Evolutionary conservation across 352 stramenopile genomes (phyloP), one percentile per base, ranked within the genome.

Genomic region (Albugo laibachii): DNA sequence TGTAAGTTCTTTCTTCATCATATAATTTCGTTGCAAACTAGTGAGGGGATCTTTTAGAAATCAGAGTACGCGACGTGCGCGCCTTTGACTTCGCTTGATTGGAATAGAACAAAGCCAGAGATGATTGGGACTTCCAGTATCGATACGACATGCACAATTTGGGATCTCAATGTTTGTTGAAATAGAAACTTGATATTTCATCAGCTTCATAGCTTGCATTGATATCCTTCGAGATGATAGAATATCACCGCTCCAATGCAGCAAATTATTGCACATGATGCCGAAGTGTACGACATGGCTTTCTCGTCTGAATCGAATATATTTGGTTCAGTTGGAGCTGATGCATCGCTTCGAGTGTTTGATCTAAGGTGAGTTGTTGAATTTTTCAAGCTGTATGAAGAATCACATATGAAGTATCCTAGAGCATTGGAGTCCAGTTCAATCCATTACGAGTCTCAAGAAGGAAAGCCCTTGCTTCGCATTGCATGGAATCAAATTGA

Each of bases 111-210:
- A 15, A 94, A 99, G 57, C 79, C 92, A 0, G 92, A 71, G 36
- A 89, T 98, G 37, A 83, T 99, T 21, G 92, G 92, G 14, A 98
- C 95, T 8, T 95, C 77, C 3, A 95, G 73, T 43, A 97, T 98
- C 51, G 94, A 98, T 50, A 99, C 87, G 11, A 98, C 93, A 5
- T 98, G 93, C 68, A 98, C 93, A 13, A 97, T 99, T 50, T 99
- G 94, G 94, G 95, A 99, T 56, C 64, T 99, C 39, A 91, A 88
- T 36, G 87, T 95, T 48, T 55, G 83, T 50, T n/a, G n/a, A n/a
- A n/a, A n/a, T n/a, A n/a, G n/a, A n/a, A 19, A 24, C 3, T 43
- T 43, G 38, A 31, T 31, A 31, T 8, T 31, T 39, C 39, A 13
- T 37, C 34, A 36, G 6, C 15, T 24, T 16, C 18, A 10, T 36